Percentiles rank a stretch among this genome's conserved stretches.
Evolutionary conservation across 768 basidiomycete species (phyloP).

Genomic region (Amanita polypyramis): DNA sequence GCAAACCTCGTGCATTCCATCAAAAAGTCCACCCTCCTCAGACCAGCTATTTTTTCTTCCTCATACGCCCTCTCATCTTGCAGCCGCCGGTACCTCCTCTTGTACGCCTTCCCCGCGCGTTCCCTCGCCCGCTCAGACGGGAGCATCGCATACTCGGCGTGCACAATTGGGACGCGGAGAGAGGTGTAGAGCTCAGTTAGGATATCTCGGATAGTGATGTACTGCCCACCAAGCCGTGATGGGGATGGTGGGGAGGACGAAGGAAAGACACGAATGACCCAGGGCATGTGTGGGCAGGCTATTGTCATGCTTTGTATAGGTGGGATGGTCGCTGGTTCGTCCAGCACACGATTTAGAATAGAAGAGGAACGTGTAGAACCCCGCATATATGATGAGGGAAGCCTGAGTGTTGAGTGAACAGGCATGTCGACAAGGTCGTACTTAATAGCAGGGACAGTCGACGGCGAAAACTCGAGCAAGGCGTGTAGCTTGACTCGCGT

Average conservation of each 20-base stretch:
- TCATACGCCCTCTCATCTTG: slow-evolving; percentile 17
- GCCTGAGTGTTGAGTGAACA: neutral
- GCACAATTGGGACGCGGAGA: slow-evolving; percentile 30
- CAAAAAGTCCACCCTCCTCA: slow-evolving; percentile 48
- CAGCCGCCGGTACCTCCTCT: slow-evolving; percentile 25
- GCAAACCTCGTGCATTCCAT: slow-evolving; percentile 27
- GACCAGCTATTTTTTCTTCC: slow-evolving; percentile 33
- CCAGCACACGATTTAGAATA: slow-evolving; percentile 7
- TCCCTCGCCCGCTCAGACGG: slow-evolving; percentile 19
- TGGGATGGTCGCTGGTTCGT: slow-evolving; percentile 25
- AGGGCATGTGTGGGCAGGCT: slow-evolving; percentile 19
- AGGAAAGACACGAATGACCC: slow-evolving; percentile 23
- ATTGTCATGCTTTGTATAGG: slow-evolving; percentile 22
- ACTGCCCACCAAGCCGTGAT: slow-evolving; percentile 3
- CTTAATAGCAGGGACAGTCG: neutral
- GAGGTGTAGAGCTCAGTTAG: slow-evolving; percentile 31
- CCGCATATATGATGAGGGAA: slow-evolving; percentile 13
- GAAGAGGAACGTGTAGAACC: neutral
- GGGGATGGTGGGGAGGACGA: neutral
- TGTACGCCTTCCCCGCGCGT: slow-evolving; percentile 32
- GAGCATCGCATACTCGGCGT: slow-evolving; percentile 28
- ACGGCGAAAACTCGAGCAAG: neutral
- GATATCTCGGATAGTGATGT: slow-evolving; percentile 33
- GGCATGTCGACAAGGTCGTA: neutral
- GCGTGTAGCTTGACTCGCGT: neutral